A percentile compares a stretch with the other conserved stretches of the same genome.
These are phyloP conservation scores for Tricholoma furcatifolium DNA, from an alignment of 768 basidiomycete genomes.

Conservation along the genomic window DNA sequence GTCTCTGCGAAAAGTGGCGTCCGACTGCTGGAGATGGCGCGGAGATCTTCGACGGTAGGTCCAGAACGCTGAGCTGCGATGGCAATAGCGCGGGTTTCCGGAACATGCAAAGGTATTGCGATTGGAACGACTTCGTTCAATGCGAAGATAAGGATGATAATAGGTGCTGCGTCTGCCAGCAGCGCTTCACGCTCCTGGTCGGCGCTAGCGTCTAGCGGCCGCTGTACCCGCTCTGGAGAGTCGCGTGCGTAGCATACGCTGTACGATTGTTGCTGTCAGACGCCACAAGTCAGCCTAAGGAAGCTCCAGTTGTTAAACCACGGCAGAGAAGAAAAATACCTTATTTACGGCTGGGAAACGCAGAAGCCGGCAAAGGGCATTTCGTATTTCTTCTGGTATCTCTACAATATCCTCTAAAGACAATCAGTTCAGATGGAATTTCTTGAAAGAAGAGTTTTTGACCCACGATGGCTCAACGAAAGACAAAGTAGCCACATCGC, in stretches of 20 bases:
- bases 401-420: conserved; percentile 33
- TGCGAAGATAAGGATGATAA: conserved; percentile 53
- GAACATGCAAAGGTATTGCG: conserved; percentile 49
- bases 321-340: conserved; percentile 2
- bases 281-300: background rate
- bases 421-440: conserved; percentile 9
- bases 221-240: background rate
- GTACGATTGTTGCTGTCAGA: background rate
- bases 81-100: conserved; percentile 45
- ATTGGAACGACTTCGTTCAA: conserved; percentile 45
- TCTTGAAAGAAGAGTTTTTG: background rate
- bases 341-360: conserved; percentile 34
- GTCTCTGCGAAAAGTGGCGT: conserved; percentile 53
- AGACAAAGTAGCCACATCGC: conserved; percentile 42
- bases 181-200: conserved; percentile 18
- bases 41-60: conserved; percentile 55
- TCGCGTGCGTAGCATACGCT: background rate
- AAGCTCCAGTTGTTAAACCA: background rate
- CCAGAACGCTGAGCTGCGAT: conserved; percentile 42
- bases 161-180: conserved; percentile 40
- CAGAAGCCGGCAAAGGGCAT: conserved; percentile 39
- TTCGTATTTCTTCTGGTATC: conserved; percentile 35
- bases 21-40: conserved; percentile 35
- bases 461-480: conserved; percentile 38
- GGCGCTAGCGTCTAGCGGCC: background rate